A percentile compares a stretch with the other conserved stretches of the same genome.
Evolutionary conservation across 163 green algal genomes (phyloP).

Genomic region (Scenedesmus sp.): DNA sequence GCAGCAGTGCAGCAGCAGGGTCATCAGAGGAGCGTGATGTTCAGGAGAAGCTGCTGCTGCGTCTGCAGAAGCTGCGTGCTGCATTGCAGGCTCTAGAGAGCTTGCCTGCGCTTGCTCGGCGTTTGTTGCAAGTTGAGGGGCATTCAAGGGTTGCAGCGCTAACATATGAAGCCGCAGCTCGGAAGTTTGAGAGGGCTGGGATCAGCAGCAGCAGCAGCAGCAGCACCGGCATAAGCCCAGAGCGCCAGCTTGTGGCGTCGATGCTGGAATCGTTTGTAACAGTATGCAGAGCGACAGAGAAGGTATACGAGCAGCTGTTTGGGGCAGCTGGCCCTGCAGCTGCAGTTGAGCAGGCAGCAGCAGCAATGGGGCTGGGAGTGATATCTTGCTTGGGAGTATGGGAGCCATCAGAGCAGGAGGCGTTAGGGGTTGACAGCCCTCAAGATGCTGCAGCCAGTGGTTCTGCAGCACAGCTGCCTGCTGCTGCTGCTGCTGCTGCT

Average conservation of each 20-base stretch:
- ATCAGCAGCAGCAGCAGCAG: background rate
- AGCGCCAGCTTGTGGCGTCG: no score
- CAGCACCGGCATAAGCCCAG: background rate
- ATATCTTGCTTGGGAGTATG: no score
- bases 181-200: no score
- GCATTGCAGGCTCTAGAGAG: background rate
- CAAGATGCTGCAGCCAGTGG: background rate
- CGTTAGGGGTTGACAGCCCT: no score
- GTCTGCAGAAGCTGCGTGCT: background rate
- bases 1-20: background rate
- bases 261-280: no score
- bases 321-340: background rate
- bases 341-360: background rate
- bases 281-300: no score
- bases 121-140: constrained; percentile 46
- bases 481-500: constrained; percentile 9
- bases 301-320: background rate
- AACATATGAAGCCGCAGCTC: constrained; percentile 2
- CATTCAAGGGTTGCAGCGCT: constrained; percentile 40
- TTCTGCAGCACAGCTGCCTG: background rate
- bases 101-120: background rate
- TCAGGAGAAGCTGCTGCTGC: background rate
- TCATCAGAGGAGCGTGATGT: background rate
- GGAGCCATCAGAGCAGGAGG: background rate
- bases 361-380: background rate